Base-by-base conservation (phyloP, 257 asterid genomes). In the Nicotiana benthamiana region DNA sequence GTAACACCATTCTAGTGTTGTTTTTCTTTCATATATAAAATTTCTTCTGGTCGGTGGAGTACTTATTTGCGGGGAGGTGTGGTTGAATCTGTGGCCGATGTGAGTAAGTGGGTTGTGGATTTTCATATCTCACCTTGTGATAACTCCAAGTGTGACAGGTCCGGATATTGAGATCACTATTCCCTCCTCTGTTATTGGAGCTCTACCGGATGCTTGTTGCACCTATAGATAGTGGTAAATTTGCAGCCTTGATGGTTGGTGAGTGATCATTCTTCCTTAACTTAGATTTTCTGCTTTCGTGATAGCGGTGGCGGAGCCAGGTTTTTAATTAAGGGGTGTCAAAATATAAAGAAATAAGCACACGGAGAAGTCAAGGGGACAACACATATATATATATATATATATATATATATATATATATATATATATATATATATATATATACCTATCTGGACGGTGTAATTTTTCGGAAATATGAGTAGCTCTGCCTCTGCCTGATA, bases 171-270 rank as follows among this genome's bases (percentile, higher is more conserved):
- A 77, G 36, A 83, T 89, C 97, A 20, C 67, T 94, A 80, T 94
- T 94, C 84, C 98, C 98, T 86, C 87, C 91, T 27, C 81, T 84
- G 63, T 30, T 92, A 28, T 83, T 94, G 80, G 88, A 89, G 81
- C 97, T 91, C 80, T 94, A 91, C 86, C 90, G 89, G 78, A 85
- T 9, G 84, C 93, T 92, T 30, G 36, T 94, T 82, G 87, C 97
- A 8, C 97, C 98, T 2, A 64, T 94, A 53, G 93, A 84, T 57
- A 91, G 90, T 20, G 98, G 98, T 67, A 81, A 86, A 83, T 86
- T 91, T 43, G 95, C 97, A 67, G 93, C 97, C 15, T 74, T 83
- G 83, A 92, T 92, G 98, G 92, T 92, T 79, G 98, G 97, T 94
- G 80, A 91, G 98, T 87, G 27, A 46, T 68, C 26, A 20, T 24